Evolutionary conservation across 1,139 yeast species (phyloP), one percentile per base, ranked within the genome.

Genomic region (Geotrichum australiense): DNA sequence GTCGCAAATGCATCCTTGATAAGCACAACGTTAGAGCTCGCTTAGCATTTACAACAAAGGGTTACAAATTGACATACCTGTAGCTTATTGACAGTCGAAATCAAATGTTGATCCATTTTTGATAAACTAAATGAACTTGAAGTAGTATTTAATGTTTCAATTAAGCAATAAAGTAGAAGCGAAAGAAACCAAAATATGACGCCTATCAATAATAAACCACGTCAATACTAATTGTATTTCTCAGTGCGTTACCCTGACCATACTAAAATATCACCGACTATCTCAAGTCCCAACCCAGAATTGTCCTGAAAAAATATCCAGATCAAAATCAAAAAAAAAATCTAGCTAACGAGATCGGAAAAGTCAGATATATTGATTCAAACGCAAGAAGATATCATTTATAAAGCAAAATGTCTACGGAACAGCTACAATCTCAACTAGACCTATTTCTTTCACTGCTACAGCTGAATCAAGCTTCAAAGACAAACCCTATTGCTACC

Each of bases 1-100:
- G 96, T 94, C 4, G 96, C 95, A 61, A 89, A 73, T 5, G 97
- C 98, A 59, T 55, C 98, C 95, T 66, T 81, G 69, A 61, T 10
- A 78, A 81, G 12, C 80, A 94, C 64, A 94, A 48, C 81, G 68
- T 60, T 81, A 82, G 68, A 82, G 82, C 64, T 82, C 42, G 21
- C 42, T 35, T 37, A 39, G 37, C 21, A 20, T 41, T 21, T 16
- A 16, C 23, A 19, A 33, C 10, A 25, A 21, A 21, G 20, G 6
- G 23, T 14, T 6, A 16, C 21, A 24, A 36, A 29, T 16, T 12
- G 24, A 46, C 55, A 26, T 44, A 55, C 58, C 52, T 56, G 61
- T 46, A 91, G 74, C 64, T 87, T 85, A 70, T 91, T 91, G 65
- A 91, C 93, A 32, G 96, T 86, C 50, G 84, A 74, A 58, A 89